phyloP scores from a whole-genome alignment of 2,329 filamentous ascomycete genomes.

The Cladophialophora immunda region DNA sequence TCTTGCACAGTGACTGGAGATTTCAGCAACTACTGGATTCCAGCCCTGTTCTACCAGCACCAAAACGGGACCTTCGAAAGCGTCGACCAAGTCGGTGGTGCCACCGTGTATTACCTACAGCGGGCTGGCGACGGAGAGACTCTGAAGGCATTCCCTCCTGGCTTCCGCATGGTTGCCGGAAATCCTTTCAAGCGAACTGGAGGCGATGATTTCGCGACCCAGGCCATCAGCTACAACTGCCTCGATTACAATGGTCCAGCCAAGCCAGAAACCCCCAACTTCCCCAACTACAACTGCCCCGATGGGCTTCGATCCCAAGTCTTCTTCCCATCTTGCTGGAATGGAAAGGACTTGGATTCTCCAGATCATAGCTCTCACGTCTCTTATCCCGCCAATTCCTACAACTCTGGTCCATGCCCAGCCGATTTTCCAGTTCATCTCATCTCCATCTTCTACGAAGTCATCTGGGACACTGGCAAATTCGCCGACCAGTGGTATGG shows the following conservation, averaged over 20 bases:
- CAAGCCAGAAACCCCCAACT: conserved; percentile 61
- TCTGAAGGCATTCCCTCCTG: conserved; percentile 73
- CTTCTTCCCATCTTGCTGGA: conserved; percentile 52
- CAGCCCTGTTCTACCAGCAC: conserved; percentile 73
- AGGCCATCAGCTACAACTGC: conserved; percentile 65
- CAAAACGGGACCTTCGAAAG: conserved; percentile 69
- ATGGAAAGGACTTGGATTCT: conserved; percentile 47
- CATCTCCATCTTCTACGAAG: conserved; percentile 68
- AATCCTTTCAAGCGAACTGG: conserved; percentile 66
- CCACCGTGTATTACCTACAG: conserved; percentile 67
- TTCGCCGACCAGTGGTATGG: conserved; percentile 60
- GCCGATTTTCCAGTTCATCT: conserved; percentile 62
- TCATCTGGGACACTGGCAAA: conserved; percentile 62
- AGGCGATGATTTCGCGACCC: conserved; percentile 62
- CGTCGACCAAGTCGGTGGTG: conserved; percentile 66
- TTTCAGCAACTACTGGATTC: conserved; percentile 80
- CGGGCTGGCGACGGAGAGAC: conserved; percentile 67
- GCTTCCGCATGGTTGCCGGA: conserved; percentile 76
- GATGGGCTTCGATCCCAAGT: conserved; percentile 53
- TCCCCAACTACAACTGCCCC: conserved; percentile 76
- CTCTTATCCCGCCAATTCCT: conserved; percentile 48
- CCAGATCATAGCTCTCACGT: conserved; percentile 48
- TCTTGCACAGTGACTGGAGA: conserved; percentile 74
- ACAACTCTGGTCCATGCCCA: conserved; percentile 48
- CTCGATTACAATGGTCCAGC: conserved; percentile 56